phyloP scores from a whole-genome alignment of 768 basidiomycete genomes.

The Gloeophyllum trabeum region DNA sequence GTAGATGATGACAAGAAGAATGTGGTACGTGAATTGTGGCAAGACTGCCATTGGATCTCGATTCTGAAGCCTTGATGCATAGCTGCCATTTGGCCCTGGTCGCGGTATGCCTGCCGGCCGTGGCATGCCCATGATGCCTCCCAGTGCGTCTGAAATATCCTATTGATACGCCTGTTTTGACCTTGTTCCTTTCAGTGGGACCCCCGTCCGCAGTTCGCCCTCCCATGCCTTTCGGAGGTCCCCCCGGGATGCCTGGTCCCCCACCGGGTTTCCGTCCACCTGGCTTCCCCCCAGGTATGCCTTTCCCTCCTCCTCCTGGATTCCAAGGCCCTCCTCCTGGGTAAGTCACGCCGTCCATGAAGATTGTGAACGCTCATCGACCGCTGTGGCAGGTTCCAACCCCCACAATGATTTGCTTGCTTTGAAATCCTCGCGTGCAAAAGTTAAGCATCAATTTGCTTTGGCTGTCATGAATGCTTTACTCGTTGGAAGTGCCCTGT shows the following conservation, averaged over 20 bases:
- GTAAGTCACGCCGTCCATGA: constrained; percentile 32
- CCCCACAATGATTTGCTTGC: constrained; percentile 26
- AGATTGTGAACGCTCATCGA: constrained; percentile 1
- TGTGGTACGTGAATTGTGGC: constrained; percentile 51
- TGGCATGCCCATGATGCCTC: constrained; percentile 93
- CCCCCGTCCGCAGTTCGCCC: constrained; percentile 53
- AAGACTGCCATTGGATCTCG: constrained; percentile 3
- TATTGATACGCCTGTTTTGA: no score
- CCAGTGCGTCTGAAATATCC: no score
- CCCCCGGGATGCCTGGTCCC: constrained; percentile 80
- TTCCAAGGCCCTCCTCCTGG: constrained; percentile 79
- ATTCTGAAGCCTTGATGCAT: constrained; percentile 5
- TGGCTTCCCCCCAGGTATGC: constrained; percentile 74
- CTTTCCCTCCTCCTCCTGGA: constrained; percentile 72
- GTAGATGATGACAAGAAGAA: constrained; percentile 86
- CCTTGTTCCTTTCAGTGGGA: constrained; percentile 33
- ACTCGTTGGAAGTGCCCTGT: no score
- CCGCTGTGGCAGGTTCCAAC: constrained; percentile 30
- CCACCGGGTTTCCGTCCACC: constrained; percentile 82
- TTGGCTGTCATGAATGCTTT: no score
- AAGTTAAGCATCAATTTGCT: no score
- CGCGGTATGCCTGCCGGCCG: constrained; percentile 94
- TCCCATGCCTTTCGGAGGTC: constrained; percentile 52
- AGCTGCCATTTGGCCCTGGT: constrained; percentile 86
- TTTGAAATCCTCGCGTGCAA: no score